Conservation (phyloP, 2,329 filamentous ascomycete species). For the Monilinia aucupariae region DNA sequence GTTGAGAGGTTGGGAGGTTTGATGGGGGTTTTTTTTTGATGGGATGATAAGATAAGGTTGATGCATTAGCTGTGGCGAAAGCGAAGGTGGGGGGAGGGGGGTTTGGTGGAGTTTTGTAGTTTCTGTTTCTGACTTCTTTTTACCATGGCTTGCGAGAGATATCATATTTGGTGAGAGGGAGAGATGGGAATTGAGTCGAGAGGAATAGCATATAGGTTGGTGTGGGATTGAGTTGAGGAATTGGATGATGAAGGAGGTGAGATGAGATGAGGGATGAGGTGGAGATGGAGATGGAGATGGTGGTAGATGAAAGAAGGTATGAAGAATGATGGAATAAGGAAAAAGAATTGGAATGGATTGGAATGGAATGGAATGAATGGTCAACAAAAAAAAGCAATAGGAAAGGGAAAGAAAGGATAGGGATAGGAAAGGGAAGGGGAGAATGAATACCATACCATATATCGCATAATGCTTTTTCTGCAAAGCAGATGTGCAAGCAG, state of each 20-base stretch:
- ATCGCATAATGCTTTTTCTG: neutral
- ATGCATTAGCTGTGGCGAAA: slow-evolving; percentile 3
- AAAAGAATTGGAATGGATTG: neutral
- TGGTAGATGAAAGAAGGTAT: neutral
- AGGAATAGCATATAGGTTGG: neutral
- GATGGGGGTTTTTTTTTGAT: neutral
- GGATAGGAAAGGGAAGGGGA: neutral
- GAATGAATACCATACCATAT: slow-evolving; percentile 11
- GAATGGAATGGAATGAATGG: neutral
- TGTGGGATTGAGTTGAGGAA: neutral
- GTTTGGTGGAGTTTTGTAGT: neutral
- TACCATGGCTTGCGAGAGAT: slow-evolving; percentile 6
- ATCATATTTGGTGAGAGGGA: neutral
- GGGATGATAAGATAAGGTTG: neutral
- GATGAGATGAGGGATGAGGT: neutral
- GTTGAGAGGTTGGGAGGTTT: neutral
- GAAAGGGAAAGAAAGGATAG: too few species aligned
- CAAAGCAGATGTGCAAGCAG: neutral
- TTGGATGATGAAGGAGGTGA: neutral
- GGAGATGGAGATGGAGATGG: neutral
- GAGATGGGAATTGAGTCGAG: neutral
- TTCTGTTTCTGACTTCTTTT: neutral
- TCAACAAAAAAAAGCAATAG: neutral
- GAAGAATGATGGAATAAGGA: neutral
- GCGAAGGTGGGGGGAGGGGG: neutral